Conservation (phyloP, 345 rosid genomes). For the Syzygium aqueum region DNA sequence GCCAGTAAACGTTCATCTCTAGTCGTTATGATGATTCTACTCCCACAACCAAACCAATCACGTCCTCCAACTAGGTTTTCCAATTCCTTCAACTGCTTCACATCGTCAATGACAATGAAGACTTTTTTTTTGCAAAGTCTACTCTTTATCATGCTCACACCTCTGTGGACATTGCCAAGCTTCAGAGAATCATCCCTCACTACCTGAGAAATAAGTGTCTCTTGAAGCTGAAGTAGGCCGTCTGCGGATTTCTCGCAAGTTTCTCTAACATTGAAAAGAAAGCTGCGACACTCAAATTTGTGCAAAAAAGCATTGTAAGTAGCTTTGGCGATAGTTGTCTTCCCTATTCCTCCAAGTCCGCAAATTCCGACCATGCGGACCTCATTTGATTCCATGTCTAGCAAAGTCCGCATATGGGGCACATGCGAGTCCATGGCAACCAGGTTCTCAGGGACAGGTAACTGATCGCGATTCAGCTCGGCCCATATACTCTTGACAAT, state of each 20-base stretch:
- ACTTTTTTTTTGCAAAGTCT: not conserved
- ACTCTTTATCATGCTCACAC: not conserved
- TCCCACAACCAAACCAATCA: slow-evolving; percentile 14
- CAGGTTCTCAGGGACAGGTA: not conserved
- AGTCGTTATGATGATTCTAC: slow-evolving; percentile 7
- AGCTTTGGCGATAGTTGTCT: slow-evolving; percentile 12
- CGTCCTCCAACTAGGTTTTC: not conserved
- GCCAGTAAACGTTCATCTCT: slow-evolving; percentile 2
- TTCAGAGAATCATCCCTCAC: not conserved
- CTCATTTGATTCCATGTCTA: not conserved
- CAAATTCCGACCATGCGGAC: not conserved
- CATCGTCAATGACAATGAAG: slow-evolving; percentile 15
- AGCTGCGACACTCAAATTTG: slow-evolving; percentile 18
- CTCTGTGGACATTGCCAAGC: not conserved
- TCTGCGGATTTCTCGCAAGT: not conserved
- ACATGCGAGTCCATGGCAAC: not conserved
- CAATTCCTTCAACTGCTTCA: not conserved
- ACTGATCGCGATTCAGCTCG: not conserved
- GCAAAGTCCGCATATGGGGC: not conserved
- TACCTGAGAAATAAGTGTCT: not conserved
- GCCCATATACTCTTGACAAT: not conserved
- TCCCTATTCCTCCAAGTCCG: slow-evolving; percentile 2
- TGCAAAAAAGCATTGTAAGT: slow-evolving; percentile 4
- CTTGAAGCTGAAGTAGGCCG: not conserved
- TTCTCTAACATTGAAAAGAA: slow-evolving; percentile 26